phyloP scores from a whole-genome alignment of 345 rosid species.

The Citrus cavaleriei region DNA sequence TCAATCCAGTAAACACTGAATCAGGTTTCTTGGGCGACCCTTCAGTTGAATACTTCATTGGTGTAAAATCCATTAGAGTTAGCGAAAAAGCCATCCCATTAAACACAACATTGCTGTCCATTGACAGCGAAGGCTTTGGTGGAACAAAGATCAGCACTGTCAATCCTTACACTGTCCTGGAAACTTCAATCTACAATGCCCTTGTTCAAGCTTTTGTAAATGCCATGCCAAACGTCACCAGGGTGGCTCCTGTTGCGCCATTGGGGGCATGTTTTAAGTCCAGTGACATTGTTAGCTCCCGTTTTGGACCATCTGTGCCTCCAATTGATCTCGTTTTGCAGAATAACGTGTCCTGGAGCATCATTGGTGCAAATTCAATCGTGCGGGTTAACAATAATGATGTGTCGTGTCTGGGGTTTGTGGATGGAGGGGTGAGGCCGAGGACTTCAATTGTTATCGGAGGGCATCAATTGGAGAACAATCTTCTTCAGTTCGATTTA shows the following conservation, averaged over 20 bases:
- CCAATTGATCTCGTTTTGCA: slow-evolving; percentile 13
- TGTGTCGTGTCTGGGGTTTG: slow-evolving; percentile 12
- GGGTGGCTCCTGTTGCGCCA: slow-evolving; percentile 8
- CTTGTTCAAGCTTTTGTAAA: slow-evolving; percentile 10
- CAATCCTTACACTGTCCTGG: slow-evolving; percentile 17
- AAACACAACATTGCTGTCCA: slow-evolving; percentile 23
- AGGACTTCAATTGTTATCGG: slow-evolving; percentile 23
- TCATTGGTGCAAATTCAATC: slow-evolving; percentile 11
- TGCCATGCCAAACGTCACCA: neutral
- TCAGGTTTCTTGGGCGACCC: slow-evolving; percentile 7
- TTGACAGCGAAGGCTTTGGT: slow-evolving; percentile 21
- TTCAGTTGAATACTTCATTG: slow-evolving; percentile 28
- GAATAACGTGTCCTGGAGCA: slow-evolving; percentile 3
- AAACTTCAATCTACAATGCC: slow-evolving; percentile 27
- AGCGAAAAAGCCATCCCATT: slow-evolving; percentile 9
- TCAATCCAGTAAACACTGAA: slow-evolving; percentile 25
- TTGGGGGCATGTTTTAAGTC: slow-evolving; percentile 19
- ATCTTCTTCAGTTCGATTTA: slow-evolving; percentile 28
- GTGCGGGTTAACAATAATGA: slow-evolving; percentile 9
- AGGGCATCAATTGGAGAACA: slow-evolving; percentile 24
- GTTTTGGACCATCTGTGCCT: slow-evolving; percentile 24
- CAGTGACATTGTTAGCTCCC: neutral
- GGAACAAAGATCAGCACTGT: slow-evolving; percentile 36
- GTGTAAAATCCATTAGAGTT: slow-evolving; percentile 25
- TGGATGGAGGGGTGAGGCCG: slow-evolving; percentile 19